phyloP scores from a whole-genome alignment of 441 rosid species.

The Heliophila coronopifolia region DNA sequence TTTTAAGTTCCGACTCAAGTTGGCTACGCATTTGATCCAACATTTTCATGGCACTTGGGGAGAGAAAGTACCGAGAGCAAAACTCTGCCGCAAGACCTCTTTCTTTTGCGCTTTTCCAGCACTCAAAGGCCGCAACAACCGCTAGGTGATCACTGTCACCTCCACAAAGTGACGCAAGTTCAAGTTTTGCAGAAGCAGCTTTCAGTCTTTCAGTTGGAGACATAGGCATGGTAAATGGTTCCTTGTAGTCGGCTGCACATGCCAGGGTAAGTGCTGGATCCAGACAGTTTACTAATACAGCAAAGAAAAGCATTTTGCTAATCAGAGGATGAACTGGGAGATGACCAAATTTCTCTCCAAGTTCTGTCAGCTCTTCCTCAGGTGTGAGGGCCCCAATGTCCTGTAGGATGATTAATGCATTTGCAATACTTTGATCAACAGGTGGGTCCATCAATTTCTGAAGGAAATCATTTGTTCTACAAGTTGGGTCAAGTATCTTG shows the following conservation, averaged over 20 bases:
- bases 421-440: constrained; percentile 56
- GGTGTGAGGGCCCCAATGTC: constrained; percentile 82
- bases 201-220: constrained; percentile 59
- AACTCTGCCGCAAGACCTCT: constrained; percentile 41
- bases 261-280: constrained; percentile 96
- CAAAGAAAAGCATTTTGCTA: constrained; percentile 90
- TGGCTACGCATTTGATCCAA: constrained; percentile 78
- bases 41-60: constrained; percentile 72
- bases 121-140: constrained; percentile 78
- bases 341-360: constrained; percentile 81
- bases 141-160: constrained; percentile 92
- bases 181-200: constrained; percentile 65
- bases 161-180: constrained; percentile 77
- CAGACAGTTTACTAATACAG: constrained; percentile 84
- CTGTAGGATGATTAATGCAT: constrained; percentile 68
- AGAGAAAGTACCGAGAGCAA: constrained; percentile 76
- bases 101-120: constrained; percentile 77
- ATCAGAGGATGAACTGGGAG: constrained; percentile 91
- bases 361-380: constrained; percentile 76
- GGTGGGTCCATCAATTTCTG: constrained; percentile 88
- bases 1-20: constrained; percentile 63
- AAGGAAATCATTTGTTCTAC: constrained; percentile 65
- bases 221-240: constrained; percentile 84
- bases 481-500: constrained; percentile 75
- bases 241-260: constrained; percentile 84